Evolutionary conservation across 2,329 filamentous ascomycete species (phyloP), one percentile per base, ranked within the genome.

Genomic region (Aspergillus sp.): DNA sequence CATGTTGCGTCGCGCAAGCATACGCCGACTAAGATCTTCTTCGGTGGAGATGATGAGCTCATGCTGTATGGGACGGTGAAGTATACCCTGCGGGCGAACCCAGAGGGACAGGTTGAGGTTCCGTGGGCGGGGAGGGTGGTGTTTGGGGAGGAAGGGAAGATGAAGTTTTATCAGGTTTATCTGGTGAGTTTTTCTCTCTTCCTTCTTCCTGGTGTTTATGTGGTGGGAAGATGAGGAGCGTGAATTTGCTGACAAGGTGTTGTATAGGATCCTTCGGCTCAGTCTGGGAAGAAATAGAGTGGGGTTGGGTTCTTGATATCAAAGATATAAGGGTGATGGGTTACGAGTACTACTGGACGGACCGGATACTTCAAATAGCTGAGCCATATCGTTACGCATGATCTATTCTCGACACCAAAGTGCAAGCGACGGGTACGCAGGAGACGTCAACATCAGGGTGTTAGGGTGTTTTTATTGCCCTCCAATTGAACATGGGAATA

Each of bases 151-250:
- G 64, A 47, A 43, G 53, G 70, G 17, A 74, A 67, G 63, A 75
- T 75, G 72, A 66, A 57, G 60, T 75, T 74, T 60, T 75, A 75
- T 67, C 73, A 75, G 62, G 73, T 75, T 58, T 75, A 75, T 60
- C 61, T 75, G 69, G 73, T 75, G 58, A 23, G 73, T 68, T 39
- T 50, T 39, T 35, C 37, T 44, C 15, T 31, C 19, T 45, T 53
- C 37, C 12, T 39, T 14, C 14, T 46, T 44, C 1, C 5, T 41
- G 12, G n/a, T 35, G 21, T 41, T 6, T 35, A 33, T 31, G 12
- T 46, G 52, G 24, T 54, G 27, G 33, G 7, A 24, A 35, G 37
- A 17, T 17, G 15, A 21, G 21, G 24, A 24, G 7, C 14, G 8
- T 48, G 27, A 31, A 11, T 8, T 31, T 4, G 27, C 27, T 31